phyloP scores from a whole-genome alignment of 805 yeast genomes.

The Lipomyces yamadae region DNA sequence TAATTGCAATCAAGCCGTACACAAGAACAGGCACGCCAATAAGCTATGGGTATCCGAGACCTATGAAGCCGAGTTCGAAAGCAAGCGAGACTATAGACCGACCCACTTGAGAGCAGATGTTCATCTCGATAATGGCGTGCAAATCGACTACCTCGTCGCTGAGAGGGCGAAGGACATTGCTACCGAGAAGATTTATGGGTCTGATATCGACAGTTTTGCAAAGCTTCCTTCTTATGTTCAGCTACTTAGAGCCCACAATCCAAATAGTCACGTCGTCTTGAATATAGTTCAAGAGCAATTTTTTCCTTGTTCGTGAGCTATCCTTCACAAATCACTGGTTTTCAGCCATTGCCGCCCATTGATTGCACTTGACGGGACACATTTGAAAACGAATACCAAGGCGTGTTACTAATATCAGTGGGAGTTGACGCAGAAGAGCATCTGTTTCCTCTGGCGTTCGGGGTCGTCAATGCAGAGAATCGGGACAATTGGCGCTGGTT shows the following conservation, averaged over 20 bases:
- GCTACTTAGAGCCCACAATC: background rate
- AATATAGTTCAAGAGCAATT: background rate
- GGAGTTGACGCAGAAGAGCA: background rate
- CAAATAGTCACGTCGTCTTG: background rate
- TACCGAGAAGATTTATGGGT: background rate
- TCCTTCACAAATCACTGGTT: background rate
- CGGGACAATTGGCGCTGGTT: background rate
- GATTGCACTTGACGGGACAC: no score
- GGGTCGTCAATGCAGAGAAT: background rate
- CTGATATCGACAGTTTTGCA: background rate
- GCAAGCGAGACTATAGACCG: background rate
- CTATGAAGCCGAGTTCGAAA: background rate
- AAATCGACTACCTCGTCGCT: slow-evolving; percentile 1
- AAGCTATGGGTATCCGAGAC: background rate
- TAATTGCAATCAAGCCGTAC: slow-evolving; percentile 1
- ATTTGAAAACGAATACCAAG: background rate
- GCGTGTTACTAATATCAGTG: background rate
- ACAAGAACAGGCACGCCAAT: background rate
- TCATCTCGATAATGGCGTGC: slow-evolving; percentile 1
- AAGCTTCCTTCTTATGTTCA: background rate
- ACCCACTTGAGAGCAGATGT: background rate
- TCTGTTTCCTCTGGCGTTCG: background rate
- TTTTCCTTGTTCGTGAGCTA: background rate
- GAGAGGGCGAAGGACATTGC: slow-evolving; percentile 1
- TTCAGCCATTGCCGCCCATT: background rate